Evolutionary conservation across 441 rosid genomes (phyloP).

Genomic region (Euphorbia schlechtendalii): DNA sequence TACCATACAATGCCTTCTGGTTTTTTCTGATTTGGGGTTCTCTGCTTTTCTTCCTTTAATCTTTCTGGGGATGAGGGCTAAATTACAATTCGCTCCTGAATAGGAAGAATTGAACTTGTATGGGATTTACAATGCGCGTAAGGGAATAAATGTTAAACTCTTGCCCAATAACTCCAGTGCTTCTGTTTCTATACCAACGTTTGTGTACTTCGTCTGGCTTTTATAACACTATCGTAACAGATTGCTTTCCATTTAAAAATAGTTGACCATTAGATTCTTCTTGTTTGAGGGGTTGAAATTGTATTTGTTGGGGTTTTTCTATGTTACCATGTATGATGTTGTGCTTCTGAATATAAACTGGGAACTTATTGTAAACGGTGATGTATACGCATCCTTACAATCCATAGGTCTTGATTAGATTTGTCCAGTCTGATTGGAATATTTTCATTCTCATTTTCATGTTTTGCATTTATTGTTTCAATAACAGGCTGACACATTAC

Average conservation of each 20-base stretch:
- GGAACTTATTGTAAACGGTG: neutral
- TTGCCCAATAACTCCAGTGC: neutral
- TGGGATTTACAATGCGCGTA: constrained; percentile 1
- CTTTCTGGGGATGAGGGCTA: neutral
- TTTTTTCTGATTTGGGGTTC: neutral
- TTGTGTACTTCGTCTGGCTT: constrained; percentile 3
- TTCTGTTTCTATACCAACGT: neutral
- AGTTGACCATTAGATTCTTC: neutral
- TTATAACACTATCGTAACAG: too few relatives aligned
- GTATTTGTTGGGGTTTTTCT: neutral
- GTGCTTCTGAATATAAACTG: neutral
- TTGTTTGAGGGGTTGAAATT: neutral
- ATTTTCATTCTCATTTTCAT: neutral
- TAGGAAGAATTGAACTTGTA: neutral
- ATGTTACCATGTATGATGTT: neutral
- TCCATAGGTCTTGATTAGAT: neutral
- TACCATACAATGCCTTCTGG: too few relatives aligned
- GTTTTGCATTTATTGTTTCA: constrained; percentile 13
- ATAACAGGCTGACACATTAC: constrained; percentile 68
- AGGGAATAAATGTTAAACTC: neutral
- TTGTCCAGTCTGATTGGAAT: neutral
- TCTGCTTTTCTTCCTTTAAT: neutral
- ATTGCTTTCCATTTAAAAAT: neutral
- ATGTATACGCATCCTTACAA: neutral
- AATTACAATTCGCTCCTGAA: neutral